phyloP scores from a whole-genome alignment of 495 filamentous ascomycete genomes.

The Wilcoxina mikolae region DNA sequence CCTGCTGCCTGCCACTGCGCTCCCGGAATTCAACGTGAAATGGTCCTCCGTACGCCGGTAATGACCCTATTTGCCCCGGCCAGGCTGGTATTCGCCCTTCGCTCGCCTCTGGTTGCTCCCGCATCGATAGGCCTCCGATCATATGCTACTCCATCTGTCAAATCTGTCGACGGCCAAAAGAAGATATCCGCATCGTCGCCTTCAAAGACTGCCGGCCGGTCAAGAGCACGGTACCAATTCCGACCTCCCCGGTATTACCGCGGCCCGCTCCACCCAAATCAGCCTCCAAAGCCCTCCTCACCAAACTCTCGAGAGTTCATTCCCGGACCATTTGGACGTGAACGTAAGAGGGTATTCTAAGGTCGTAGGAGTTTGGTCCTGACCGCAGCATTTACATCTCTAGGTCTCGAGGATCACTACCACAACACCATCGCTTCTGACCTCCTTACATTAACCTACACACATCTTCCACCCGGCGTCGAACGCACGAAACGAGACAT shows the following conservation, averaged over 20 bases:
- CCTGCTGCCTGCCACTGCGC: no score
- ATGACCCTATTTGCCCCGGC: background rate
- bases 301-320: constrained; percentile 74
- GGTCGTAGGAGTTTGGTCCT: background rate
- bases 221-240: constrained; percentile 51
- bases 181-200: constrained; percentile 22
- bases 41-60: constrained; percentile 1
- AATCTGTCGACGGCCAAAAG: constrained; percentile 1
- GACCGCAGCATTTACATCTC: background rate
- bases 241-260: constrained; percentile 85
- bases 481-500: constrained; percentile 40
- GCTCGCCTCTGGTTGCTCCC: background rate
- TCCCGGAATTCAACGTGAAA: background rate
- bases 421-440: constrained; percentile 74
- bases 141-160: no score
- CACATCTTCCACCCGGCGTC: constrained; percentile 61
- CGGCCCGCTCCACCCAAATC: constrained; percentile 82
- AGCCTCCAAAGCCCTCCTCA: constrained; percentile 66
- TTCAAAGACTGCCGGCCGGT: constrained; percentile 11
- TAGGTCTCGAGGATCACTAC: constrained; percentile 66
- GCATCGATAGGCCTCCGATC: background rate
- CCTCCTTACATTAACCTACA: constrained; percentile 76
- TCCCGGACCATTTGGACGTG: constrained; percentile 84
- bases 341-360: constrained; percentile 36
- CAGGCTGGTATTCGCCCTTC: background rate